Evolutionary conservation across 1,284 basidiomycete genomes (phyloP), one percentile per base, ranked within the genome.

Genomic region (Ceratorhiza oryzae-sativae): DNA sequence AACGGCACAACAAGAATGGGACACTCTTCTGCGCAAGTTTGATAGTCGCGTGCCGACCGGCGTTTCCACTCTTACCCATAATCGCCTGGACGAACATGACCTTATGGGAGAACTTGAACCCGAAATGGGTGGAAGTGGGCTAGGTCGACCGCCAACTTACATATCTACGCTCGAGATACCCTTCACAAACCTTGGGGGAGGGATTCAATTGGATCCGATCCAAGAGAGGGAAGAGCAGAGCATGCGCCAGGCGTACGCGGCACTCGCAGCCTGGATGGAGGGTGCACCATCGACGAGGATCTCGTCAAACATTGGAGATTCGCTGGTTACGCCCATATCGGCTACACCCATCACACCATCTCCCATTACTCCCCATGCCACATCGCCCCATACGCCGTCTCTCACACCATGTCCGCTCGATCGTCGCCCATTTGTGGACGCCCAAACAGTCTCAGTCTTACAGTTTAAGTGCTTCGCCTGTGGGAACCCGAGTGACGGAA

Each of bases 91-190:
- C 39, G 63, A 53, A 39, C 12, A 39, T n/a, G 49, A 55, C n/a
- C 63, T 67, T 2, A 34, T 53, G 15, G 62, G 48, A 13, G 63
- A 67, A 41, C 63, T 67, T 27, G 34, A 41, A n/a, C 34, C 63
- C 25, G 49, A 67, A 41, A 18, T 30, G 12, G 49, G 36, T 23
- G 27, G 2, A 27, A 39, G 25, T 55, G 20, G 56, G 34, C 15
- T 39, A 13, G 63, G 36, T 41, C 63, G 63, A 27, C 63, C 63
- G 4, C 63, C 63, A 18, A 67, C 63, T 1, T 67, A 67, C 36
- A 55, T 67, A n/a, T 67, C 63, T 20, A 67, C 63, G 20, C 51
- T 67, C n/a, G 63, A 67, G n/a, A 67, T 67, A 15, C 63, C 63
- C 12, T 34, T 10, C 32, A 39, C 13, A 18, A 23, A n/a, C n/a